Evolutionary conservation across 2,329 filamentous ascomycete genomes (phyloP), one percentile per base, ranked within the genome.

Genomic region (Xylariaceae sp.): DNA sequence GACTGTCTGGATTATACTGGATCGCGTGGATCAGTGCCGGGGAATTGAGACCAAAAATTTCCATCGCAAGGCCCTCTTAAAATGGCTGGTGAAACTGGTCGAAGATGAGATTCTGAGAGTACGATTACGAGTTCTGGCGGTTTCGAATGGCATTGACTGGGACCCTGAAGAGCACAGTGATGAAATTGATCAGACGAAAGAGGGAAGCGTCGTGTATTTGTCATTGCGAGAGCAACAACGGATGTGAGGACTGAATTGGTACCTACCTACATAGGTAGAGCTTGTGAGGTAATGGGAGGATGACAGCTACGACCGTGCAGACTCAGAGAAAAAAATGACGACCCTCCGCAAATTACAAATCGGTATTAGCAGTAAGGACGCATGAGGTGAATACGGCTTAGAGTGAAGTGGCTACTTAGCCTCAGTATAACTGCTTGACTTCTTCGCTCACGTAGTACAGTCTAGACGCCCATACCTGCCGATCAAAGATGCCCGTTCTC

Each of bases 101-200:
- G 48, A 56, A n/a, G 13, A 51, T 47, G 48, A 51, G 48, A 34
- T n/a, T 13, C 48, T 56, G 3, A 37, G 23, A 35, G 48, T 56
- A 34, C 37, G 48, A 1, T 35, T 56, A 11, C 47, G 35, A n/a
- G 48, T 56, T 17, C 17, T 56, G 48, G 39, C 37, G 11, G 35
- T 56, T 56, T 48, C 51, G 23, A 56, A 56, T 45, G 55, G 48
- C 10, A 48, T 51, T 11, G 55, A 51, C 15, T 56, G 55, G 55
- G 45, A 3, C 48, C 35, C 39, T 18, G 39, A 56, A 51, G 55
- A 56, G 11, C 48, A 51, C 4, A 10, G 34, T 7, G 55, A 56
- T 56, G 48, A 56, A 51, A 17, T 56, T 17, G 48, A 45, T 8
- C 47, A 39, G 18, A 51, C 35, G 2, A 56, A 56, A 3, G 10